Base-by-base conservation (phyloP, 2,329 filamentous ascomycete genomes). In the Aureobasidium namibiae region DNA sequence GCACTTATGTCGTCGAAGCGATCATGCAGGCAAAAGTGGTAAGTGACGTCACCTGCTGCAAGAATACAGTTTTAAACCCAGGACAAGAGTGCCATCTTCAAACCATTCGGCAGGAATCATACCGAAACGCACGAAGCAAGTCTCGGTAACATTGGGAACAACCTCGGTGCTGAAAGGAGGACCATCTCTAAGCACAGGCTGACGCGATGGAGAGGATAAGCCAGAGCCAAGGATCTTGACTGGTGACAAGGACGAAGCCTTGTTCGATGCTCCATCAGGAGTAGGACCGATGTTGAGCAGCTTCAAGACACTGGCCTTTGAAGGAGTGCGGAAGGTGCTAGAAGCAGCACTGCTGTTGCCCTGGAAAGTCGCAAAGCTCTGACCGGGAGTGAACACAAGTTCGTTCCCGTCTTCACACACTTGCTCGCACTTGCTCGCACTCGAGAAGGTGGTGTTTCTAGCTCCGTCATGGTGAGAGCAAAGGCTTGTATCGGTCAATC, bases 151-250 rank as follows among this genome's bases (percentile, higher is more conserved):
- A 31, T 57, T 58, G 8, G 52, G 36, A 14, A 58, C 60, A 18
- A 9, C 14, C 18, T 57, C 56, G 24, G 48, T 60, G 33, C 34
- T 60, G 56, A 61, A 61, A 4, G 5, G 6, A 14, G 38, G 53
- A 21, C 45, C 36, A 14, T 38, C 38, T 23, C 21, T 44, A 5
- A 59, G 45, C 11, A 11, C 29, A 7, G 21, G 3, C 23, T 24
- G n/a, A 10, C 18, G 31, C 10, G 57, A 31, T 3, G 41, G 46
- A 4, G 45, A 36, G 0, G 45, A 39, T 21, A 21, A 44, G 23
- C 48, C 42, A 14, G 44, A 48, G 13, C 48, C 49, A 21, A 53
- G 41, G 7, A 41, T 49, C 29, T 45, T 48, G 49, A 56, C n/a
- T 2, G 39, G 45, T 4, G 42, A 53, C 2, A 21, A 5, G 4